A percentile compares a stretch with the other conserved stretches of the same genome.
Conservation (phyloP, 1,139 yeast species). For the Schizosaccharomyces versatilis region DNA sequence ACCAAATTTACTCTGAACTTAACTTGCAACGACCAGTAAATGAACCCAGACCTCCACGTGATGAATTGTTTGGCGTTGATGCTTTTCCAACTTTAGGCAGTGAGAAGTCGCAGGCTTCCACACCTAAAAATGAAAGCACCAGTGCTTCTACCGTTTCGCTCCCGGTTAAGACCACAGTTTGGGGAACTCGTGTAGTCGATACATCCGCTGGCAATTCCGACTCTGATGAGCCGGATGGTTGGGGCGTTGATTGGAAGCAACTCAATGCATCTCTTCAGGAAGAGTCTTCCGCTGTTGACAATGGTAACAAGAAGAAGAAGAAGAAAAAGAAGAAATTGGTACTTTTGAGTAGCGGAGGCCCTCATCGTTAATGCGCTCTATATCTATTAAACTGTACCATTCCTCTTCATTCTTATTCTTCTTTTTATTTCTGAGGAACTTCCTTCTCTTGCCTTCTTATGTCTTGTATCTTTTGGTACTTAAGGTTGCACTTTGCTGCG, state of each 20-base stretch:
- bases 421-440: no score
- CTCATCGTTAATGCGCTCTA: background rate
- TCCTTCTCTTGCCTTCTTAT: no score
- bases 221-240: slow-evolving; percentile 10
- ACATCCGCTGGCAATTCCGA: slow-evolving; percentile 2
- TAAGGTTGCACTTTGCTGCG: no score
- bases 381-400: background rate
- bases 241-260: slow-evolving; percentile 12
- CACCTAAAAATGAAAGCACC: slow-evolving; percentile 5
- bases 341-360: slow-evolving; percentile 12
- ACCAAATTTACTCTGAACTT: slow-evolving; percentile 2
- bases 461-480: no score
- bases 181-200: slow-evolving; percentile 12
- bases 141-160: slow-evolving; percentile 4
- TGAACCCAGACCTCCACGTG: background rate
- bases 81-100: slow-evolving; percentile 1
- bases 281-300: slow-evolving; percentile 1
- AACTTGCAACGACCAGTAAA: background rate
- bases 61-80: slow-evolving; percentile 3
- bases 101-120: background rate
- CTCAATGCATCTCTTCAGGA: slow-evolving; percentile 7
- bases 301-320: slow-evolving; percentile 5
- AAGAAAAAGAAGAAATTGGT: slow-evolving; percentile 13
- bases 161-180: slow-evolving; percentile 9
- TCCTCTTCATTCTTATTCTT: background rate